Evolutionary conservation across 148 eudicot genomes (phyloP).

Genomic region (Linanthus parryae): DNA sequence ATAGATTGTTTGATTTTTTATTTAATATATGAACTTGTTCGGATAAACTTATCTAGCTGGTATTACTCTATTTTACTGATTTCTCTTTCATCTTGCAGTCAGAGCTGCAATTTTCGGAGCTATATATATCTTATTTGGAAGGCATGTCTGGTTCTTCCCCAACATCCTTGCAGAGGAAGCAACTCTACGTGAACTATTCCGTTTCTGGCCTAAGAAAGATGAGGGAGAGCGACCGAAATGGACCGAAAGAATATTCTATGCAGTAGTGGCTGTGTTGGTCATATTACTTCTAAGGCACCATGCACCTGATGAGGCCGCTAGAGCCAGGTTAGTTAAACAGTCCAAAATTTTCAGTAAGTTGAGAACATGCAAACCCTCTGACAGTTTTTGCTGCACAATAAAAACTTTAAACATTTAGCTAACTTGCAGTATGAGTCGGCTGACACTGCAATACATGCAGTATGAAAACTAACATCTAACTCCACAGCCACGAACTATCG

Average conservation of each 20-base stretch:
- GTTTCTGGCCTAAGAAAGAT: conserved; percentile 92
- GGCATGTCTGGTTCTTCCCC: conserved; percentile 91
- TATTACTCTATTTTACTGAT: not conserved
- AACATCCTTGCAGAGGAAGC: conserved; percentile 99
- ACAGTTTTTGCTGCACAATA: too few relatives aligned
- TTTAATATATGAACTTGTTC: too few relatives aligned
- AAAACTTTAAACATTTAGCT: too few relatives aligned
- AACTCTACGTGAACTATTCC: conserved; percentile 80
- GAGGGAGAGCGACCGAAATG: conserved; percentile 91
- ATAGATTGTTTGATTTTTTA: too few relatives aligned
- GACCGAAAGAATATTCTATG: conserved; percentile 84
- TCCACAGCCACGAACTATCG: too few relatives aligned
- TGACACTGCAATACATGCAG: too few relatives aligned
- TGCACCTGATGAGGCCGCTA: conserved; percentile 99
- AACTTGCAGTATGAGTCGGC: too few relatives aligned
- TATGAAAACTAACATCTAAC: too few relatives aligned
- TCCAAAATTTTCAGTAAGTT: too few relatives aligned
- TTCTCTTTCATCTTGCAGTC: conserved; percentile 39
- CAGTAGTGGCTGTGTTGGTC: conserved; percentile 50
- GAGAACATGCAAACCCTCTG: too few relatives aligned
- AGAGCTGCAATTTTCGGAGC: conserved; percentile 84
- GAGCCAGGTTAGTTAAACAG: conserved; percentile 90
- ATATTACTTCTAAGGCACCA: conserved; percentile 83
- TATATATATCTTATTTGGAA: conserved; percentile 74
- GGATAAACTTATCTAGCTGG: too few relatives aligned